phyloP scores from a whole-genome alignment of 1,284 basidiomycete genomes.

The Coniferiporia sulphurascens region DNA sequence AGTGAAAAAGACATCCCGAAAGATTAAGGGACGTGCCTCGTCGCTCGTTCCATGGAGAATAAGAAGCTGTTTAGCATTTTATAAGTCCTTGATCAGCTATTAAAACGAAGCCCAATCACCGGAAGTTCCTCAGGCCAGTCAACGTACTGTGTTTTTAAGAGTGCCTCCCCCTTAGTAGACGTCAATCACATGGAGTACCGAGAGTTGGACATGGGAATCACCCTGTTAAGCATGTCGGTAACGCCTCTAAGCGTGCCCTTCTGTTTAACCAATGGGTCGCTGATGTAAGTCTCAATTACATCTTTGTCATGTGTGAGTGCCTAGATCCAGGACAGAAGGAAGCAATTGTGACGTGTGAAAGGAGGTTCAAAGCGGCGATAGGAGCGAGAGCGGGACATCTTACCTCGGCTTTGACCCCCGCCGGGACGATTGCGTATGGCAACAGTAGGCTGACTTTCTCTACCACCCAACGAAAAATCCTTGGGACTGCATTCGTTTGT shows the following conservation, averaged over 20 bases:
- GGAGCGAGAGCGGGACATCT: too few species aligned
- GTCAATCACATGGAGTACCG: neutral
- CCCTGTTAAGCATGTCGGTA: conserved; percentile 58
- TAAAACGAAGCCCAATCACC: conserved; percentile 30
- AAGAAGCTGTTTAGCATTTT: conserved; percentile 41
- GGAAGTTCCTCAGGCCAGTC: conserved; percentile 73
- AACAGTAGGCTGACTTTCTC: conserved; percentile 41
- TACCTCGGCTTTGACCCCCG: conserved; percentile 53
- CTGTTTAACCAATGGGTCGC: conserved; percentile 65
- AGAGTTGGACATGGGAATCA: neutral
- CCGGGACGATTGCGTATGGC: conserved; percentile 56
- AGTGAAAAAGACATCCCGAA: neutral
- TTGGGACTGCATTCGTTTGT: conserved; percentile 54
- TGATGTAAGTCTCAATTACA: conserved; percentile 49
- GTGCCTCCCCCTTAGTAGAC: conserved; percentile 49
- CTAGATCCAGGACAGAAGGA: conserved; percentile 29
- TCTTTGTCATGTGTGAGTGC: conserved; percentile 63
- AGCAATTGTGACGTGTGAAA: neutral
- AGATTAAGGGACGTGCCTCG: conserved; percentile 35
- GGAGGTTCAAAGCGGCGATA: neutral
- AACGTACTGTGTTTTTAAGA: conserved; percentile 49
- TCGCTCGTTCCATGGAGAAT: conserved; percentile 78
- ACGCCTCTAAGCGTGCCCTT: conserved; percentile 51
- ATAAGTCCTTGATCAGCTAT: conserved; percentile 4
- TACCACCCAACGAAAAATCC: conserved; percentile 48